Evolutionary conservation across 106 monocot species (phyloP).

Genomic region (Acorus calamus): DNA sequence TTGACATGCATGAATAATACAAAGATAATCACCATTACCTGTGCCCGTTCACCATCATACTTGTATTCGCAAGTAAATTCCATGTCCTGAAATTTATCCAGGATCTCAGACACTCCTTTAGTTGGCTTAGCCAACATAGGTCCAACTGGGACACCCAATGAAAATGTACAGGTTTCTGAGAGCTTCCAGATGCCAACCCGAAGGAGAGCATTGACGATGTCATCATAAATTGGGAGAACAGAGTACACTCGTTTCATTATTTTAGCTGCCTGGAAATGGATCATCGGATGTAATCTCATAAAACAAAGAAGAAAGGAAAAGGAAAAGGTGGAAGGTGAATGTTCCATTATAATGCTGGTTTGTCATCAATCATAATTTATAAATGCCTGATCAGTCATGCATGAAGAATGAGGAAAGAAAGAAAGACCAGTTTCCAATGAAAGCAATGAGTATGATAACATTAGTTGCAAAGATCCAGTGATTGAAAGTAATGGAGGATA

Average conservation of each 20-base stretch:
- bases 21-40: conserved; percentile 38
- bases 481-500: too few relatives aligned
- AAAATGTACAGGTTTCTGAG: conserved; percentile 71
- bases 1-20: not conserved
- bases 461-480: too few relatives aligned
- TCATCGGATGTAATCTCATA: conserved; percentile 1
- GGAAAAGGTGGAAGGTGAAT: too few relatives aligned
- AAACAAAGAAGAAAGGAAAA: not conserved
- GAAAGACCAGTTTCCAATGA: too few relatives aligned
- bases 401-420: too few relatives aligned
- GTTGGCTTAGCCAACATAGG: conserved; percentile 99
- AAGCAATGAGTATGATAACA: too few relatives aligned
- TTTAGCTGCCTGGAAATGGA: conserved; percentile 49
- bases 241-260: conserved; percentile 97
- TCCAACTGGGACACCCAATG: conserved; percentile 85
- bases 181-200: conserved; percentile 78
- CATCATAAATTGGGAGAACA: conserved; percentile 84
- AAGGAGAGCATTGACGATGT: conserved; percentile 75
- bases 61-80: conserved; percentile 97
- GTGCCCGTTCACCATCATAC: conserved; percentile 98
- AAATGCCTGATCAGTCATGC: too few relatives aligned
- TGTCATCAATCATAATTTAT: too few relatives aligned
- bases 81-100: conserved; percentile 92
- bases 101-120: conserved; percentile 90
- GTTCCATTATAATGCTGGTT: too few relatives aligned